Percentiles rank a stretch among this genome's conserved stretches.
Evolutionary conservation across 768 basidiomycete species (phyloP).

Genomic region (Xerocomellus chrysenteron): DNA sequence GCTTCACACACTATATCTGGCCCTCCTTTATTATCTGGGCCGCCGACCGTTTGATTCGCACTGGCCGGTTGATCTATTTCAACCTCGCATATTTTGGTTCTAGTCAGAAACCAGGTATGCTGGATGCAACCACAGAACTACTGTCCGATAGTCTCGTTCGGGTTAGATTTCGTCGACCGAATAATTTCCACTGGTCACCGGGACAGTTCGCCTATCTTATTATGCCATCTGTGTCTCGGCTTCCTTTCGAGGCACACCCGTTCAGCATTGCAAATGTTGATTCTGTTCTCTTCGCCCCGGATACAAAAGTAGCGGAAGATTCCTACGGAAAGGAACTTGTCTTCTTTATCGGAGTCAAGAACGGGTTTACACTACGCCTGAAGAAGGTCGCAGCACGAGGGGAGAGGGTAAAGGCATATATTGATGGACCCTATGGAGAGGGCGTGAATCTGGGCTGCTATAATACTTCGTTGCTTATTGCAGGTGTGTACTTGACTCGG

Average conservation of each 20-base stretch:
- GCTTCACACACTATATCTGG: conserved; percentile 39
- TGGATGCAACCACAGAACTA: conserved; percentile 40
- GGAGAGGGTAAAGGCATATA: conserved; percentile 41
- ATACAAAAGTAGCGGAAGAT: neutral
- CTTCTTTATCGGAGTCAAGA: conserved; percentile 55
- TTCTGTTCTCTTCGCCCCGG: conserved; percentile 12
- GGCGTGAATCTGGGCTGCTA: conserved; percentile 39
- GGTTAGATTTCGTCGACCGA: conserved; percentile 42
- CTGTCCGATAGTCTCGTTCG: conserved; percentile 45
- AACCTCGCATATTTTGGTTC: conserved; percentile 40
- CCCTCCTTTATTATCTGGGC: conserved; percentile 55
- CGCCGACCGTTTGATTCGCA: conserved; percentile 48
- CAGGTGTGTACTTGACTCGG: conserved; percentile 34
- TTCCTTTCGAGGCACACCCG: conserved; percentile 53
- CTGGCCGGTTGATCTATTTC: conserved; percentile 40
- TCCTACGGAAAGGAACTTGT: conserved; percentile 38
- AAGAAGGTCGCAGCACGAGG: conserved; percentile 31
- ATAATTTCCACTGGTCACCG: conserved; percentile 48
- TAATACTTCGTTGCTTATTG: conserved; percentile 47
- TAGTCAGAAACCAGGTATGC: conserved; percentile 14
- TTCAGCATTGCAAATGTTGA: conserved; percentile 53
- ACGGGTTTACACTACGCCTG: conserved; percentile 55
- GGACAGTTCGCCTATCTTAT: conserved; percentile 54
- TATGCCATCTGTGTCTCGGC: conserved; percentile 42
- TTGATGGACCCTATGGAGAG: conserved; percentile 59